Conservation (phyloP, 257 asterid genomes). For the Solanum etuberosum region DNA sequence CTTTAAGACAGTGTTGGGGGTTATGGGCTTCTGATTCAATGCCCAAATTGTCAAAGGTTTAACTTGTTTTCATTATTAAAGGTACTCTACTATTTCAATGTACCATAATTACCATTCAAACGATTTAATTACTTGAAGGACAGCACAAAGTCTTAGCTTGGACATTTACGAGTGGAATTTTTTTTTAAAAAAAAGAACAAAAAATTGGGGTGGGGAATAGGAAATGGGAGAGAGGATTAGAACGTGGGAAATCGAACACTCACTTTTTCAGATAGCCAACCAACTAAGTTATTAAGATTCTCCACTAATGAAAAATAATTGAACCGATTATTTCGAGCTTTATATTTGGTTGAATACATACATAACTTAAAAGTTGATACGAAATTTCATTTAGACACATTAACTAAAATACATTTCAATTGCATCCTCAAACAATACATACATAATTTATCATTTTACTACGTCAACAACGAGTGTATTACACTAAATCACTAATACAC, state of each 20-base stretch:
- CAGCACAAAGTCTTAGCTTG: background rate
- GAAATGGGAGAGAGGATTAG: background rate
- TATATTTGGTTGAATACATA: background rate
- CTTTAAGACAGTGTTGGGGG: background rate
- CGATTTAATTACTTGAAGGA: background rate
- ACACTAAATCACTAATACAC: too few relatives aligned
- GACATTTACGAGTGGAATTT: background rate
- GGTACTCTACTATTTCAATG: background rate
- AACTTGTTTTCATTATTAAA: background rate
- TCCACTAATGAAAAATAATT: background rate
- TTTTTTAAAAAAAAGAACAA: rapidly evolving
- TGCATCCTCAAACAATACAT: background rate
- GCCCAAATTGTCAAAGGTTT: background rate
- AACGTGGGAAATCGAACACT: too few relatives aligned
- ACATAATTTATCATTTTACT: too few relatives aligned
- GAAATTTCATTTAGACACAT: background rate
- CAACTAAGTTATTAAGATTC: too few relatives aligned
- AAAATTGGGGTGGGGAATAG: background rate
- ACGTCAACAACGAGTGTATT: too few relatives aligned
- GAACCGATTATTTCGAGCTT: background rate
- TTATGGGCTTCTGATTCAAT: background rate
- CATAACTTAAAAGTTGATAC: background rate
- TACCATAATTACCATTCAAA: background rate
- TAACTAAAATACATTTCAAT: background rate
- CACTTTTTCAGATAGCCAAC: too few relatives aligned